These are phyloP conservation scores for Xylariaceae sp. DNA, from an alignment of 2,329 filamentous ascomycete genomes.

Conservation along the genomic window DNA sequence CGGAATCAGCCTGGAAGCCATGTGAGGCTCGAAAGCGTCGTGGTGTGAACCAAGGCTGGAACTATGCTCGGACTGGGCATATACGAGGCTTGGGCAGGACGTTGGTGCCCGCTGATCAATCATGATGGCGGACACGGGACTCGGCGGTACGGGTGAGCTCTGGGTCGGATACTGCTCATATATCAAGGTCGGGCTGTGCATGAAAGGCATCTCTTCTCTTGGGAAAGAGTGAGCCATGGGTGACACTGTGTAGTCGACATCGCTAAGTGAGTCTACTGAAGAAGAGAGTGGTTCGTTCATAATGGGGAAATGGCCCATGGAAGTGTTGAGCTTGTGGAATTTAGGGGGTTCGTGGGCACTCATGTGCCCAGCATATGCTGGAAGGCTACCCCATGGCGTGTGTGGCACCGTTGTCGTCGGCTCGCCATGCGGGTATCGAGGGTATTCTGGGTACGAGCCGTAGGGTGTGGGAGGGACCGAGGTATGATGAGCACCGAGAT, in stretches of 20 bases:
- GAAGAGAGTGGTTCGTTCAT: slow-evolving; percentile 49
- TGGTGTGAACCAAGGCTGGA: slow-evolving; percentile 59
- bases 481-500: slow-evolving; percentile 34
- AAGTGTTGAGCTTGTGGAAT: slow-evolving; percentile 40
- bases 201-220: slow-evolving; percentile 53
- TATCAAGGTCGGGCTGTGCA: slow-evolving; percentile 52
- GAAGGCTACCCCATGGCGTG: slow-evolving; percentile 43
- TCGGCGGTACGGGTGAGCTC: slow-evolving; percentile 52
- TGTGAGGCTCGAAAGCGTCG: slow-evolving; percentile 53
- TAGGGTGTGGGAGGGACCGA: slow-evolving; percentile 40
- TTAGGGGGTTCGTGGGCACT: slow-evolving; percentile 36
- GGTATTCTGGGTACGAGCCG: slow-evolving; percentile 44
- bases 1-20: slow-evolving; percentile 50
- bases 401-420: slow-evolving; percentile 38
- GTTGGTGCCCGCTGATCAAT: slow-evolving; percentile 55
- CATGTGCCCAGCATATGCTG: slow-evolving; percentile 42
- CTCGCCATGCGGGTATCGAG: slow-evolving; percentile 48
- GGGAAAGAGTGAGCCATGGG: slow-evolving; percentile 51
- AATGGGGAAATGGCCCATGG: slow-evolving; percentile 39
- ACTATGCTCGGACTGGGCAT: slow-evolving; percentile 56
- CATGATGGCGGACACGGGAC: slow-evolving; percentile 52
- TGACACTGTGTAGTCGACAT: slow-evolving; percentile 55
- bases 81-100: slow-evolving; percentile 58
- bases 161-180: slow-evolving; percentile 55
- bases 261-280: slow-evolving; percentile 57